Evolutionary conservation across 2,329 filamentous ascomycete species (phyloP).

Genomic region (Talaromyces islandicus): DNA sequence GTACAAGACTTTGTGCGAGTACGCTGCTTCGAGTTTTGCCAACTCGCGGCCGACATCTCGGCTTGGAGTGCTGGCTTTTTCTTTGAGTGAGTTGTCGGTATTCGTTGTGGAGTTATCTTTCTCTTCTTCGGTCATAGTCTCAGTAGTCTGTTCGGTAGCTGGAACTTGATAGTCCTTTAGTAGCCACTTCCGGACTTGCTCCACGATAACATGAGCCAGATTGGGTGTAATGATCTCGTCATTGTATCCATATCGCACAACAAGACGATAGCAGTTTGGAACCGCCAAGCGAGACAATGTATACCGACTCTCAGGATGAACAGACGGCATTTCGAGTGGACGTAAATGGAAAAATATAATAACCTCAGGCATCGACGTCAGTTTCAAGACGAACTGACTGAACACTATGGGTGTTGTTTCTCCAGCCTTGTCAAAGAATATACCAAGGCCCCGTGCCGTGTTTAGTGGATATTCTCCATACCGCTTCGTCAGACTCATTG

Average conservation of each 20-base stretch:
- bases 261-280: conserved; percentile 63
- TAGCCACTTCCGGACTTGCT: conserved; percentile 52
- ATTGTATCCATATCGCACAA: conserved; percentile 66
- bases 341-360: conserved; percentile 69
- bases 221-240: conserved; percentile 64
- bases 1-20: conserved; percentile 44
- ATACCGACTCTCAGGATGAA: conserved; percentile 46
- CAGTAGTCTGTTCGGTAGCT: not conserved
- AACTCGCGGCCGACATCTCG: conserved; percentile 5
- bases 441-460: conserved; percentile 54
- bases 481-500: conserved; percentile 20
- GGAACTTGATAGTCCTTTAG: conserved; percentile 21
- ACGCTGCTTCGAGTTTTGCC: conserved; percentile 30
- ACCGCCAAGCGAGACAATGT: conserved; percentile 34
- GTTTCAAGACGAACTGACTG: conserved; percentile 66
- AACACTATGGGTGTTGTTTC: conserved; percentile 61
- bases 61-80: not conserved
- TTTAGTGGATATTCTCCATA: conserved; percentile 38
- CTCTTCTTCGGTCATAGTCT: not conserved
- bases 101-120: not conserved
- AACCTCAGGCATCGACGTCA: conserved; percentile 60
- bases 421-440: conserved; percentile 74
- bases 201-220: conserved; percentile 54
- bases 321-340: conserved; percentile 54
- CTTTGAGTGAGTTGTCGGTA: not conserved